Percentiles rank a stretch among this genome's conserved stretches.
Conservation (phyloP, 495 filamentous ascomycete genomes). For the Cercophora newfieldiana region DNA sequence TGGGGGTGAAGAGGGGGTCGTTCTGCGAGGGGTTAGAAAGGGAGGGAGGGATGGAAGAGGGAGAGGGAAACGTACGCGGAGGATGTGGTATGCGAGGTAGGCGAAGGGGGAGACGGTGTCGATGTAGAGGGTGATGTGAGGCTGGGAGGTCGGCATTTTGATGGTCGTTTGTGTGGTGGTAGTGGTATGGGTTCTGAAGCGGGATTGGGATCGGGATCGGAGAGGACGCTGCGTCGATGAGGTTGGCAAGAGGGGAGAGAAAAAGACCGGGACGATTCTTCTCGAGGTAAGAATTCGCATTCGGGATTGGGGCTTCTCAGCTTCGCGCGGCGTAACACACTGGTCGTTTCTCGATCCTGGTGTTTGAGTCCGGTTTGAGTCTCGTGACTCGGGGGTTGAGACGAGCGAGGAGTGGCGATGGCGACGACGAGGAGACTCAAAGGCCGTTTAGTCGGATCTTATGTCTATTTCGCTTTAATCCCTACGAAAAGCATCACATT, state of each 20-base stretch:
- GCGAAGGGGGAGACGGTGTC: conserved; percentile 73
- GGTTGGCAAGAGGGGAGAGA: neutral
- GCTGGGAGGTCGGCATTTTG: conserved; percentile 43
- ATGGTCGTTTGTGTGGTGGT: neutral
- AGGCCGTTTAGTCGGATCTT: neutral
- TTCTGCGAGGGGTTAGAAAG: conserved; percentile 43
- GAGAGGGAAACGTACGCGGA: conserved; percentile 48
- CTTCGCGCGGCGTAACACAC: neutral
- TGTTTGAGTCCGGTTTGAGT: neutral
- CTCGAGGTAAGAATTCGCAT: neutral
- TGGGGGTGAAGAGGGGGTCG: conserved; percentile 59
- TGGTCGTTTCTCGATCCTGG: neutral
- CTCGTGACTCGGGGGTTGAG: neutral
- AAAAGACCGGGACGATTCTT: neutral
- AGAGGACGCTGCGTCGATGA: too few relatives aligned
- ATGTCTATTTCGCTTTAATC: neutral
- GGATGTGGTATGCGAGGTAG: conserved; percentile 65
- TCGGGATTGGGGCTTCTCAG: neutral
- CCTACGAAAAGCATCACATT: neutral
- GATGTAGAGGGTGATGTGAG: conserved; percentile 65
- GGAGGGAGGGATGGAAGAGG: neutral
- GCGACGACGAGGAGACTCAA: neutral
- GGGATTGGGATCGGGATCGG: too few relatives aligned
- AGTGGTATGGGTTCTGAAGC: neutral
- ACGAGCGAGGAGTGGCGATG: neutral